phyloP scores from a whole-genome alignment of 176 grass and related monocot species.

The Calamus simplicifolius region DNA sequence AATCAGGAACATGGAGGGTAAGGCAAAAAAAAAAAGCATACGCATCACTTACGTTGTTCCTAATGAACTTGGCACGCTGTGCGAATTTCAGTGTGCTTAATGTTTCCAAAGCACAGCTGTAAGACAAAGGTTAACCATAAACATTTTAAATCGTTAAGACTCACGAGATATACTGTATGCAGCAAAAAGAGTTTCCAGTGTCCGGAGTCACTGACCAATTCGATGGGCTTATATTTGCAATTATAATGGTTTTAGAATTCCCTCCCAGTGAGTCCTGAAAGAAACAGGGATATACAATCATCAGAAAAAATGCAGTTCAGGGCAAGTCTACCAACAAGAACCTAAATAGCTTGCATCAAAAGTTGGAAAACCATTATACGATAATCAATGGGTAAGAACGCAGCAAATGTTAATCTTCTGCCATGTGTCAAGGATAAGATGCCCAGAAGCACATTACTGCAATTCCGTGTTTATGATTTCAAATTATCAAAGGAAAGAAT shows the following conservation, averaged over 20 bases:
- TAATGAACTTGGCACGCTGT: constrained; percentile 90
- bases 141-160: constrained; percentile 15
- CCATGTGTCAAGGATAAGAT: too few species aligned
- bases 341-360: too few species aligned
- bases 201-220: constrained; percentile 45
- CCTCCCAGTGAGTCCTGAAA: constrained; percentile 91
- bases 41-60: constrained; percentile 67
- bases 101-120: constrained; percentile 81
- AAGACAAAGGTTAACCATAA: not conserved
- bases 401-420: too few species aligned
- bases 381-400: too few species aligned
- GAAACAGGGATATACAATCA: constrained; percentile 13
- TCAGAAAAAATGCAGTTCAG: not conserved
- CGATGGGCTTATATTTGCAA: constrained; percentile 98
- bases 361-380: too few species aligned
- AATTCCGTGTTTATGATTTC: too few species aligned
- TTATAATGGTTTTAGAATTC: constrained; percentile 96
- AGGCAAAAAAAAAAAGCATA: not conserved
- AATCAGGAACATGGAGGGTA: not conserved
- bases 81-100: constrained; percentile 97
- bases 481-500: too few species aligned
- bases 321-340: too few species aligned
- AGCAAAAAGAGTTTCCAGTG: not conserved
- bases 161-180: not conserved
- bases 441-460: too few species aligned